Percentiles rank a stretch among this genome's conserved stretches.
Evolutionary conservation across 495 filamentous ascomycete species (phyloP).

Genomic region (Aspergillus baeticus): DNA sequence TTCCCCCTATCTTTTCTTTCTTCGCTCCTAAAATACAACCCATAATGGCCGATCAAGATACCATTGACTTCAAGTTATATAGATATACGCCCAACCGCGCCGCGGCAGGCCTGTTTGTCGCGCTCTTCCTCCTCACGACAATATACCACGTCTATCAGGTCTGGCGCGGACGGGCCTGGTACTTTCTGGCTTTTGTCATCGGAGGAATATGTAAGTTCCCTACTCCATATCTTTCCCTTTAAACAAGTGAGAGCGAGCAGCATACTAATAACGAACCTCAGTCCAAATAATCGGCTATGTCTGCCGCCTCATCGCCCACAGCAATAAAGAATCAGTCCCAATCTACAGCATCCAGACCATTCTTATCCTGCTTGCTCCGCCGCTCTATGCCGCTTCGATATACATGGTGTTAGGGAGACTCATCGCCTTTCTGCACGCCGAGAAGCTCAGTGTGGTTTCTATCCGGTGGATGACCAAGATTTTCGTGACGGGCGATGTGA

Average conservation of each 20-base stretch:
- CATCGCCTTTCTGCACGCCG: slow-evolving; percentile 45
- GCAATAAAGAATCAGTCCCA: slow-evolving; percentile 22
- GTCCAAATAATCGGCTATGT: slow-evolving; percentile 62
- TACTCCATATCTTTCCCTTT: background rate
- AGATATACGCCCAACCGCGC: slow-evolving; percentile 44
- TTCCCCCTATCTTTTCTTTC: background rate
- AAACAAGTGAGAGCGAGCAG: background rate
- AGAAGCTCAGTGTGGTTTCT: slow-evolving; percentile 25
- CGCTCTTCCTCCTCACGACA: slow-evolving; percentile 46
- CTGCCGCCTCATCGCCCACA: slow-evolving; percentile 43
- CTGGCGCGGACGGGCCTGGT: slow-evolving; percentile 51
- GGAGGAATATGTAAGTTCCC: slow-evolving; percentile 49
- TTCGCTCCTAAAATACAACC: background rate
- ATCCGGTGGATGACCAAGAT: slow-evolving; percentile 36
- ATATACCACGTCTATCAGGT: slow-evolving; percentile 49
- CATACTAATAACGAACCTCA: slow-evolving; percentile 17
- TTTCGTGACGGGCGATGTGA: slow-evolving; percentile 37
- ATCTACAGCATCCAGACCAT: slow-evolving; percentile 43
- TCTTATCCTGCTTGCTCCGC: slow-evolving; percentile 25
- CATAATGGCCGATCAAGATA: background rate
- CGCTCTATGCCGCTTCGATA: slow-evolving; percentile 38
- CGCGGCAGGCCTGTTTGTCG: slow-evolving; percentile 47
- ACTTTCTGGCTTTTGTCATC: slow-evolving; percentile 58
- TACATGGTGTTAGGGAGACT: slow-evolving; percentile 24
- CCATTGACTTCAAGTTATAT: slow-evolving; percentile 20